These are phyloP conservation scores for Wallacemonas sp. DNA, from an alignment of 208 protist species.

Conservation along the genomic window DNA sequence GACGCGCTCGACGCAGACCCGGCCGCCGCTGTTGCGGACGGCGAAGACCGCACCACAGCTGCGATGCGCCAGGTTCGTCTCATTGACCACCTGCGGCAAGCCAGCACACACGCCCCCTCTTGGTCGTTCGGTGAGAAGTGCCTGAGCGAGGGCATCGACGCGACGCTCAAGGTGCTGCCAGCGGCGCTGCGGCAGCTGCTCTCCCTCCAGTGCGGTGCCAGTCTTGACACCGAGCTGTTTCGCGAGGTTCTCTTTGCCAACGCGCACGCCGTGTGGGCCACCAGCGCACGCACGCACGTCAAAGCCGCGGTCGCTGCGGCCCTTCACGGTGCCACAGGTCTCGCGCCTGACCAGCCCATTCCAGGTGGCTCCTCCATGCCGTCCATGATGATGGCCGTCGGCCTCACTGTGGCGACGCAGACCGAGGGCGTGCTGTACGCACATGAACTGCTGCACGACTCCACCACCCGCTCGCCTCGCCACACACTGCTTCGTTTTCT, in stretches of 20 bases:
- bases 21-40: background rate
- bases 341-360: slow-evolving; percentile 9
- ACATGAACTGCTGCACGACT: slow-evolving; percentile 51
- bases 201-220: slow-evolving; percentile 55
- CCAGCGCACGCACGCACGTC: slow-evolving; percentile 47
- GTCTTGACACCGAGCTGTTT: slow-evolving; percentile 31
- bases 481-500: slow-evolving; percentile 56
- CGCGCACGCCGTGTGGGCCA: slow-evolving; percentile 36
- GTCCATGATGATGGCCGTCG: slow-evolving; percentile 56
- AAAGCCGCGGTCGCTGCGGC: slow-evolving; percentile 26
- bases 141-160: slow-evolving; percentile 51
- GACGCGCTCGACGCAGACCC: slow-evolving; percentile 19
- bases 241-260: slow-evolving; percentile 40
- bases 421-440: slow-evolving; percentile 40
- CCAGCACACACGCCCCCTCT: slow-evolving; percentile 15
- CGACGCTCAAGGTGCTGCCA: slow-evolving; percentile 42
- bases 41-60: background rate
- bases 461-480: slow-evolving; percentile 19
- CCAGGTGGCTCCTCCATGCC: slow-evolving; percentile 54
- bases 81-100: slow-evolving; percentile 33
- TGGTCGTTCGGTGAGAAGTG: slow-evolving; percentile 51
- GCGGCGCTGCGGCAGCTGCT: slow-evolving; percentile 29
- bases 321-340: slow-evolving; percentile 27
- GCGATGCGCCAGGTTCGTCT: slow-evolving; percentile 6
- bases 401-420: slow-evolving; percentile 37